Conservation (phyloP, 2,329 filamentous ascomycete species). For the Monilinia fructicola region DNA sequence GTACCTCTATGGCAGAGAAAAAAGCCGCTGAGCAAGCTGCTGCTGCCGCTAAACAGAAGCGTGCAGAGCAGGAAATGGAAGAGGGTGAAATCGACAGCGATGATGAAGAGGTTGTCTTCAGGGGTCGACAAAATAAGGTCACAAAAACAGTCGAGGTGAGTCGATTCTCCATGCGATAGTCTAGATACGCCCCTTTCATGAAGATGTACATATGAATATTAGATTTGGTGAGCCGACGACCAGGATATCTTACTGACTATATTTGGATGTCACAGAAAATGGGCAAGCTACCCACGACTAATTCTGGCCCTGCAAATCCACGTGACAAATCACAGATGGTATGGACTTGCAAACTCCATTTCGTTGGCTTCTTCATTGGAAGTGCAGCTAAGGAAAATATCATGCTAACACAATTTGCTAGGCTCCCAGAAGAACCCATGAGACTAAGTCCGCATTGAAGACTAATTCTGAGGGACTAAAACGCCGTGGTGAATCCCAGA, state of each 20-base stretch:
- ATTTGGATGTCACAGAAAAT: neutral
- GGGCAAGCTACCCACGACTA: neutral
- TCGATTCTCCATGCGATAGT: neutral
- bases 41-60: neutral
- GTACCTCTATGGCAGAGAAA: neutral
- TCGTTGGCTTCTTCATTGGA: neutral
- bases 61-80: neutral
- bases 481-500: no score
- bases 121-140: neutral
- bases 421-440: neutral
- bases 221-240: no score
- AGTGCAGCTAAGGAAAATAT: neutral
- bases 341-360: neutral
- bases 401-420: neutral
- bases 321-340: neutral
- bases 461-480: neutral
- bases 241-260: neutral
- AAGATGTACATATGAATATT: neutral
- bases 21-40: neutral
- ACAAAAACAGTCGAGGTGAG: neutral
- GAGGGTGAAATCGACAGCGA: conserved; percentile 6
- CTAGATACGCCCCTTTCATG: neutral
- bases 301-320: neutral
- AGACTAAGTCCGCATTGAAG: neutral
- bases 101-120: neutral